Evolutionary conservation across 805 yeast genomes (phyloP).

Genomic region (Saccharomycopsis selenospora): DNA sequence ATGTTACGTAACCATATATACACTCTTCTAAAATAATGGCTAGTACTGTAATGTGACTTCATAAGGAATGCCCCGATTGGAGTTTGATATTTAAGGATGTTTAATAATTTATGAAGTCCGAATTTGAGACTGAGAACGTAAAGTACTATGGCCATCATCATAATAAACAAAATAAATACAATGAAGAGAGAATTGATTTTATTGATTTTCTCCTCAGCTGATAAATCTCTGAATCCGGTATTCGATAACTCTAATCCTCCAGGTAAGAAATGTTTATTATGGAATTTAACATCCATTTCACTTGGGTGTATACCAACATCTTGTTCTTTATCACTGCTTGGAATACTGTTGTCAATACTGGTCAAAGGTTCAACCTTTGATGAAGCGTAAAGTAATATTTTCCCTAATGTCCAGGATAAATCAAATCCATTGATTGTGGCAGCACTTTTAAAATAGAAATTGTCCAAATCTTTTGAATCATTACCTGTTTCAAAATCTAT

Average conservation of each 20-base stretch:
- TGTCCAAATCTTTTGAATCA: slow-evolving; percentile 20
- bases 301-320: slow-evolving; percentile 19
- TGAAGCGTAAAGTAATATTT: slow-evolving; percentile 75
- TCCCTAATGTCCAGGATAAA: slow-evolving; percentile 92
- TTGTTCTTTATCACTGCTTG: neutral
- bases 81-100: slow-evolving; percentile 7
- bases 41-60: neutral
- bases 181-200: slow-evolving; percentile 13
- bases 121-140: slow-evolving; percentile 9
- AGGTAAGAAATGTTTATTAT: slow-evolving; percentile 14
- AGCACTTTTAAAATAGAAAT: slow-evolving; percentile 75
- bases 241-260: slow-evolving; percentile 14
- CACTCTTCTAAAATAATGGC: neutral
- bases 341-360: neutral
- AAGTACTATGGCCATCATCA: neutral
- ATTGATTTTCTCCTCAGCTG: slow-evolving; percentile 10
- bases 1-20: neutral
- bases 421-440: slow-evolving; percentile 76
- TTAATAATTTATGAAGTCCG: slow-evolving; percentile 7
- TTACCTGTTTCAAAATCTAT: slow-evolving; percentile 42
- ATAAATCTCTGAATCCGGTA: slow-evolving; percentile 3
- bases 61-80: neutral
- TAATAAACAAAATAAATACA: slow-evolving; percentile 2
- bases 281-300: slow-evolving; percentile 8
- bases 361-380: slow-evolving; percentile 51